These are phyloP conservation scores for Dothideomycetidae sp. DNA, from an alignment of 2,329 filamentous ascomycete genomes.

Conservation along the genomic window DNA sequence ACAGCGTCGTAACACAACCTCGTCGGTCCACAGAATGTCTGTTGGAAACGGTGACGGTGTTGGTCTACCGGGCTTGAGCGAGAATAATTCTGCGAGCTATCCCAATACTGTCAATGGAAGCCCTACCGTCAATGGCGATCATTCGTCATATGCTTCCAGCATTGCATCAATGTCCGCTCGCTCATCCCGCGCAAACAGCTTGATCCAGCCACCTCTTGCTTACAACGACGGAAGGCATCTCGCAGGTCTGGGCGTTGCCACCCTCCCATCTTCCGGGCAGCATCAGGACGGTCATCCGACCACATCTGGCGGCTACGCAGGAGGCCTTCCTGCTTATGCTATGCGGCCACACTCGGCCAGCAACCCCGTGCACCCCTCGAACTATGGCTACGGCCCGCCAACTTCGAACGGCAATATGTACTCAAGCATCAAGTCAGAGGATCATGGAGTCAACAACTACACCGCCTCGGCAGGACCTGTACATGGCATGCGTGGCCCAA, in stretches of 20 bases:
- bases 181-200: slow-evolving; percentile 35
- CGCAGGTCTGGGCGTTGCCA: slow-evolving; percentile 19
- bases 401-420: slow-evolving; percentile 20
- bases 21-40: slow-evolving; percentile 24
- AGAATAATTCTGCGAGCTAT: slow-evolving; percentile 17
- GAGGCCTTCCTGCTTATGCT: slow-evolving; percentile 20
- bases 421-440: slow-evolving; percentile 11
- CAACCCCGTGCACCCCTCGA: slow-evolving; percentile 18
- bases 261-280: slow-evolving; percentile 18
- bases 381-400: slow-evolving; percentile 19
- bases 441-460: slow-evolving; percentile 11
- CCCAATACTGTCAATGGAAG: slow-evolving; percentile 18
- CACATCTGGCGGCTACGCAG: slow-evolving; percentile 9
- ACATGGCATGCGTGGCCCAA: slow-evolving; percentile 6
- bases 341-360: slow-evolving; percentile 17
- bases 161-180: slow-evolving; percentile 31
- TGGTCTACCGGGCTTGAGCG: slow-evolving; percentile 22
- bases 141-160: slow-evolving; percentile 21
- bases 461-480: slow-evolving; percentile 9
- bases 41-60: slow-evolving; percentile 24
- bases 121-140: slow-evolving; percentile 24
- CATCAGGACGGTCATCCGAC: slow-evolving; percentile 18
- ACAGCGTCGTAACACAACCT: slow-evolving; percentile 33
- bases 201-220: slow-evolving; percentile 28
- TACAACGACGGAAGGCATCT: slow-evolving; percentile 11